Conservation (phyloP, 2,329 filamentous ascomycete genomes). For the Aspergillus eucalypticola region DNA sequence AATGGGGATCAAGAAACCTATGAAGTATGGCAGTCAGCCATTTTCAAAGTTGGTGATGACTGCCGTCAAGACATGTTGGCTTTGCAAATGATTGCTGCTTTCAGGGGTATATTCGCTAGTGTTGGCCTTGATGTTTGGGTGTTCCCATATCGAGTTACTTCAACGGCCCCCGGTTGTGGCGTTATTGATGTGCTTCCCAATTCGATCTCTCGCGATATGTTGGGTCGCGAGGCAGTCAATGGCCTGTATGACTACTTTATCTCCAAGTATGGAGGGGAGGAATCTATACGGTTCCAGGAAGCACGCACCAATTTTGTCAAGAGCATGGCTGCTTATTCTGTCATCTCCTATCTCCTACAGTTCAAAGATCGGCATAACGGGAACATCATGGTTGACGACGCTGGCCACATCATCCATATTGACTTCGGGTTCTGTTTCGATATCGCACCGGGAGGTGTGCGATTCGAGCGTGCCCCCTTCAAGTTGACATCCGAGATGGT, state of each 20-base stretch:
- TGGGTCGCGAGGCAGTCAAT: constrained; percentile 96
- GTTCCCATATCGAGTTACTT: constrained; percentile 94
- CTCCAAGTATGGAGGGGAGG: constrained; percentile 94
- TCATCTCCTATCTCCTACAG: constrained; percentile 93
- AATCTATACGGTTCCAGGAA: constrained; percentile 91
- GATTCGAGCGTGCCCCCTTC: constrained; percentile 97
- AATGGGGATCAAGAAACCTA: constrained; percentile 58
- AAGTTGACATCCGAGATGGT: constrained; percentile 98
- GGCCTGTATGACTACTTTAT: constrained; percentile 98
- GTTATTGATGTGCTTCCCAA: constrained; percentile 98
- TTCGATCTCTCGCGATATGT: constrained; percentile 97
- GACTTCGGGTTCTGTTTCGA: constrained; percentile 99
- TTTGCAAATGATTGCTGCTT: constrained; percentile 95
- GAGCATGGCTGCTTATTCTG: constrained; percentile 96
- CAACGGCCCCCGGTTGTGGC: constrained; percentile 93
- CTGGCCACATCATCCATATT: constrained; percentile 95
- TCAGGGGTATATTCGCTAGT: constrained; percentile 93
- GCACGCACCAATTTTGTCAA: constrained; percentile 98
- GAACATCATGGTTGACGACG: constrained; percentile 99
- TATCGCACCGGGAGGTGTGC: constrained; percentile 93
- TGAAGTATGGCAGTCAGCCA: constrained; percentile 98
- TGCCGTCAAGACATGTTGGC: constrained; percentile 96
- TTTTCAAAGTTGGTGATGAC: constrained; percentile 99
- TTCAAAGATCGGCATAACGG: constrained; percentile 99
- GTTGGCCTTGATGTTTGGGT: constrained; percentile 96